A percentile compares a stretch with the other conserved stretches of the same genome.
Conservation (phyloP, 75 land plant genomes). For the Adiantum capillusveneris region DNA sequence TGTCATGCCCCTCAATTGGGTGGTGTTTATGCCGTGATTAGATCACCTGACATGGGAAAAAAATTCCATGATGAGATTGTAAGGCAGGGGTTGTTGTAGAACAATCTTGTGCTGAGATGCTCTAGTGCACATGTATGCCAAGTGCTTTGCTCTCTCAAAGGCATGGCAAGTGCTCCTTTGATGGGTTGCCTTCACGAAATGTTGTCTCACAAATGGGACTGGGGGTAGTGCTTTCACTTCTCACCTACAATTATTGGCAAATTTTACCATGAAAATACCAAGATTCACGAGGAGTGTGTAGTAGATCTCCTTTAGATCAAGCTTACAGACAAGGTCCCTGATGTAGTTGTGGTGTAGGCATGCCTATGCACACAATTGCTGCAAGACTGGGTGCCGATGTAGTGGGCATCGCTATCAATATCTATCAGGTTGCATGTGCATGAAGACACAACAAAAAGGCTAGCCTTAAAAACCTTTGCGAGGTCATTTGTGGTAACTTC, state of each 20-base stretch:
- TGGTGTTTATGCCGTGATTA: slow-evolving; percentile 85
- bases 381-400: slow-evolving; percentile 60
- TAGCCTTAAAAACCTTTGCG: slow-evolving; percentile 66
- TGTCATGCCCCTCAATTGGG: slow-evolving; percentile 90
- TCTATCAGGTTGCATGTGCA: slow-evolving; percentile 85
- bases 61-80: too few species aligned
- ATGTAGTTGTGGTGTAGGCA: slow-evolving; percentile 91
- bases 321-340: slow-evolving; percentile 54
- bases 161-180: too few species aligned
- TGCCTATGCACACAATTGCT: slow-evolving; percentile 91
- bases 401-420: slow-evolving; percentile 90
- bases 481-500: slow-evolving; percentile 92
- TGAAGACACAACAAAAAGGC: slow-evolving; percentile 80
- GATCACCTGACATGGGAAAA: too few species aligned
- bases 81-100: too few species aligned
- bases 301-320: slow-evolving; percentile 59
- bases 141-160: too few species aligned
- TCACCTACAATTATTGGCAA: slow-evolving; percentile 66
- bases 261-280: slow-evolving; percentile 70
- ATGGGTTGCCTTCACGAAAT: too few species aligned
- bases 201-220: too few species aligned
- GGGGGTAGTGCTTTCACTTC: slow-evolving; percentile 98
- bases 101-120: too few species aligned
- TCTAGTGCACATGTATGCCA: too few species aligned
- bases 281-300: slow-evolving; percentile 80